Evolutionary conservation across 2,329 filamentous ascomycete species (phyloP).

Genomic region (Pseudocercospora crystallina): DNA sequence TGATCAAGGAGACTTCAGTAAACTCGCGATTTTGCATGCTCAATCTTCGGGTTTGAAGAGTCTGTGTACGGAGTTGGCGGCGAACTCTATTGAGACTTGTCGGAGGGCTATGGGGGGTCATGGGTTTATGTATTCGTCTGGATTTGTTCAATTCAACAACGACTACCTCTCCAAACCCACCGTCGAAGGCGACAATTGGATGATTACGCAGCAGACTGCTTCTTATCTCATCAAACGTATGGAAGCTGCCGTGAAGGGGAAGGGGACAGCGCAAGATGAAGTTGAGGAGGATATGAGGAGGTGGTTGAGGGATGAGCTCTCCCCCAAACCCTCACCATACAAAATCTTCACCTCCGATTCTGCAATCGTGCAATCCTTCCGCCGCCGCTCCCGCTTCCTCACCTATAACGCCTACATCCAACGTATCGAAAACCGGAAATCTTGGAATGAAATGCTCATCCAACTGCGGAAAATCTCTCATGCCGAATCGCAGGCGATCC

Average conservation of each 20-base stretch:
- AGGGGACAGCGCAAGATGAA: slow-evolving; percentile 38
- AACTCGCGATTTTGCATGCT: slow-evolving; percentile 53
- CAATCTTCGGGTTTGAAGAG: slow-evolving; percentile 57
- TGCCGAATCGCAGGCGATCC: slow-evolving; percentile 52
- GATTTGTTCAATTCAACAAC: slow-evolving; percentile 52
- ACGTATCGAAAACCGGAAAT: slow-evolving; percentile 46
- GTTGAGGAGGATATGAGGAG: slow-evolving; percentile 44
- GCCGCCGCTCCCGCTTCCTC: slow-evolving; percentile 46
- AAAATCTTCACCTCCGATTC: slow-evolving; percentile 38
- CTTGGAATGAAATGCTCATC: slow-evolving; percentile 50
- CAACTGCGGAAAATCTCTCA: slow-evolving; percentile 43
- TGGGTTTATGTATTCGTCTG: slow-evolving; percentile 54
- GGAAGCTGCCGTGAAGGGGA: slow-evolving; percentile 40
- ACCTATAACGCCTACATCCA: slow-evolving; percentile 45
- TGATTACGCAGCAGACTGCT: slow-evolving; percentile 57
- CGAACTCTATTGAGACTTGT: slow-evolving; percentile 56
- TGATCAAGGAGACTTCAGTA: slow-evolving; percentile 51
- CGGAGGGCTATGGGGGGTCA: slow-evolving; percentile 55
- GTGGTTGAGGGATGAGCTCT: slow-evolving; percentile 38
- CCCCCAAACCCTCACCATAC: slow-evolving; percentile 31
- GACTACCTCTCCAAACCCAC: slow-evolving; percentile 56
- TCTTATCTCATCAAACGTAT: slow-evolving; percentile 55
- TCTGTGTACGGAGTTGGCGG: slow-evolving; percentile 53
- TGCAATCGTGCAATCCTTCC: slow-evolving; percentile 46
- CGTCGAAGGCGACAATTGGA: slow-evolving; percentile 59